Percentiles rank a stretch among this genome's conserved stretches.
phyloP scores from a whole-genome alignment of 1,284 basidiomycete genomes.

The Cutaneotrichosporon sp. region DNA sequence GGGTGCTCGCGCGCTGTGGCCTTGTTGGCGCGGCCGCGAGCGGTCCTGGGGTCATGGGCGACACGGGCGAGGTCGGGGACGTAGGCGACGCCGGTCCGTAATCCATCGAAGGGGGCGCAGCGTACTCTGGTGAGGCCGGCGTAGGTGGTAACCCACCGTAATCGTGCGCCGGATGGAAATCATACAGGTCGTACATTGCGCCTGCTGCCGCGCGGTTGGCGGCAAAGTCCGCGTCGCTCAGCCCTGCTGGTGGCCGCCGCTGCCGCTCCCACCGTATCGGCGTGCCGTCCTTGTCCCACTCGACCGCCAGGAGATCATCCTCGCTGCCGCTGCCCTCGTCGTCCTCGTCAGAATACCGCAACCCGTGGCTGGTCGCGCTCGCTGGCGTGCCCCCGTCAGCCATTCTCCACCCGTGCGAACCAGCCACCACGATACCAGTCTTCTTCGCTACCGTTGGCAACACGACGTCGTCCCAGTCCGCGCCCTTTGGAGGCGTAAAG shows the following conservation, averaged over 20 bases:
- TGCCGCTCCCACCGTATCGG: constrained; percentile 40
- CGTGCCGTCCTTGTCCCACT: constrained; percentile 43
- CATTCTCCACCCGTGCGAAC: neutral
- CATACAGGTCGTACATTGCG: neutral
- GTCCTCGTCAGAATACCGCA: constrained; percentile 3
- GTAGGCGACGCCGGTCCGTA: too few relatives aligned
- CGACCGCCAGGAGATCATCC: constrained; percentile 41
- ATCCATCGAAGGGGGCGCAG: too few relatives aligned
- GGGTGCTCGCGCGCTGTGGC: too few relatives aligned
- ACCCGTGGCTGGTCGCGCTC: neutral
- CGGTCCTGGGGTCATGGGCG: neutral
- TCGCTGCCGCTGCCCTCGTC: constrained; percentile 18
- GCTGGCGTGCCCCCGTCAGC: neutral
- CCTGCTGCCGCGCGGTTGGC: constrained; percentile 3
- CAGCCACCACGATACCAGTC: constrained; percentile 53
- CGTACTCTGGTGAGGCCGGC: neutral
- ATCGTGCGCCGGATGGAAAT: neutral
- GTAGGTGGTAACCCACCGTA: neutral
- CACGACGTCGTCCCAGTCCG: constrained; percentile 53
- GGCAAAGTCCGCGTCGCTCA: constrained; percentile 7
- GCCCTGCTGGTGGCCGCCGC: neutral
- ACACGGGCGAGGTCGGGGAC: too few relatives aligned
- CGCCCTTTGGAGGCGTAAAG: constrained; percentile 45
- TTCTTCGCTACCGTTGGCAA: constrained; percentile 73
- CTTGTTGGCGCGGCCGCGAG: neutral